phyloP scores from a whole-genome alignment of 148 eudicot species.

The Dianthus caryophyllus region DNA sequence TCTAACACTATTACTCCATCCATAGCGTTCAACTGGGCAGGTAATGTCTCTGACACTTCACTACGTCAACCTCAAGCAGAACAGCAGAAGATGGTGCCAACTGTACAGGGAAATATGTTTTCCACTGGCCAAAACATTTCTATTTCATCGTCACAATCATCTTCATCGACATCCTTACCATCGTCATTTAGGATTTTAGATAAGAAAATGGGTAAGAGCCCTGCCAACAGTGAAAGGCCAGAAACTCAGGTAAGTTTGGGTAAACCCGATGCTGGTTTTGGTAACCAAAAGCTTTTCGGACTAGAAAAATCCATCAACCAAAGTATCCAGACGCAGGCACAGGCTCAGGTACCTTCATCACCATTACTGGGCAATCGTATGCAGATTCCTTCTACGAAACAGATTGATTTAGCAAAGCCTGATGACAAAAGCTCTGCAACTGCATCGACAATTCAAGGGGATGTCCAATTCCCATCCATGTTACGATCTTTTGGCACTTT shows the following conservation, averaged over 20 bases:
- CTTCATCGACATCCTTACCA: constrained; percentile 7
- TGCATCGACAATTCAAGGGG: constrained; percentile 20
- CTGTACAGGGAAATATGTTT: constrained; percentile 21
- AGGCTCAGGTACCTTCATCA: constrained; percentile 23
- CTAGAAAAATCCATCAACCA: constrained; percentile 18
- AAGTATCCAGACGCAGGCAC: constrained; percentile 25
- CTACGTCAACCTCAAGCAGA: constrained; percentile 18
- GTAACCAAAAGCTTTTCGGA: constrained; percentile 23
- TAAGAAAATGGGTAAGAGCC: constrained; percentile 20
- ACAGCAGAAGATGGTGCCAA: constrained; percentile 21
- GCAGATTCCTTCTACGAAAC: constrained; percentile 24
- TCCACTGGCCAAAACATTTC: constrained; percentile 24
- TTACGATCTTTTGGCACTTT: constrained; percentile 23
- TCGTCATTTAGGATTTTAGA: constrained; percentile 25
- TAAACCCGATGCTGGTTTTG: constrained; percentile 21
- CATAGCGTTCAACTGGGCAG: constrained; percentile 21
- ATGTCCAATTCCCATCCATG: constrained; percentile 29
- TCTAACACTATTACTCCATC: constrained; percentile 32
- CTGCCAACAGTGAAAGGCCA: constrained; percentile 25
- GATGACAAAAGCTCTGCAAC: constrained; percentile 26
- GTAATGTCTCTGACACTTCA: constrained; percentile 24
- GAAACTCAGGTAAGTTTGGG: constrained; percentile 19
- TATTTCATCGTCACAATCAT: constrained; percentile 19
- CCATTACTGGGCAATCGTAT: constrained; percentile 28
- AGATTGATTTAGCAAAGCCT: constrained; percentile 23